These are phyloP conservation scores for Mycena rosella DNA, from an alignment of 768 basidiomycete species.

Conservation along the genomic window DNA sequence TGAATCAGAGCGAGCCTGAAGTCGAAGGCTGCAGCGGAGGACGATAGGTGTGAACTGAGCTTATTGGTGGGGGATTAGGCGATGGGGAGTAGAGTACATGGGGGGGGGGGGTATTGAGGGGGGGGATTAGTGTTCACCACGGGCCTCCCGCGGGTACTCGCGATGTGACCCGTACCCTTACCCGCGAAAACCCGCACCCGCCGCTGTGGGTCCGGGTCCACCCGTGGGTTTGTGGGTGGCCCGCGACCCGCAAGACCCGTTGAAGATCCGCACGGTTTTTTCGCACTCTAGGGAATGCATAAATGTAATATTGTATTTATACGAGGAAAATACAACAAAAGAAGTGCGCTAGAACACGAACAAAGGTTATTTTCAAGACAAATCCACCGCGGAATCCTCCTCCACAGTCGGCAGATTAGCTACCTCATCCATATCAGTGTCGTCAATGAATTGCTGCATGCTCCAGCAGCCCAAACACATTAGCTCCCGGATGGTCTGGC, in stretches of 20 bases:
- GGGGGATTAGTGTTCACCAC: constrained; percentile 4
- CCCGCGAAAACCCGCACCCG: constrained; percentile 1
- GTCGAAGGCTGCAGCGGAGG: too few relatives aligned
- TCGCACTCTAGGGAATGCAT: too few relatives aligned
- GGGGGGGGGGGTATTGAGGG: too few relatives aligned
- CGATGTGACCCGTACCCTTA: not conserved
- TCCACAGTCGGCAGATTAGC: not conserved
- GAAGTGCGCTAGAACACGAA: not conserved
- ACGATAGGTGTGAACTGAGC: too few relatives aligned
- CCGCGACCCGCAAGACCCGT: not conserved
- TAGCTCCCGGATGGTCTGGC: constrained; percentile 37
- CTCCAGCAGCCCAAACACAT: constrained; percentile 41
- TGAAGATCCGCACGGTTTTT: not conserved
- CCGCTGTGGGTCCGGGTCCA: not conserved
- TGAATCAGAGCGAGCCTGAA: too few relatives aligned
- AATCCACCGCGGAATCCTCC: not conserved
- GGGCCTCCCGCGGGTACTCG: not conserved
- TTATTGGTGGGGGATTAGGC: too few relatives aligned
- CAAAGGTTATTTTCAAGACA: not conserved
- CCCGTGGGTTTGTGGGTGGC: not conserved
- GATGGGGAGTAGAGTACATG: too few relatives aligned
- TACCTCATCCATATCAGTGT: not conserved
- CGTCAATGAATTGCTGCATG: not conserved
- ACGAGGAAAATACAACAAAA: too few relatives aligned
- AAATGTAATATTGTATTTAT: too few relatives aligned